phyloP scores from a whole-genome alignment of 805 yeast genomes.

The Candida xyloterini region DNA sequence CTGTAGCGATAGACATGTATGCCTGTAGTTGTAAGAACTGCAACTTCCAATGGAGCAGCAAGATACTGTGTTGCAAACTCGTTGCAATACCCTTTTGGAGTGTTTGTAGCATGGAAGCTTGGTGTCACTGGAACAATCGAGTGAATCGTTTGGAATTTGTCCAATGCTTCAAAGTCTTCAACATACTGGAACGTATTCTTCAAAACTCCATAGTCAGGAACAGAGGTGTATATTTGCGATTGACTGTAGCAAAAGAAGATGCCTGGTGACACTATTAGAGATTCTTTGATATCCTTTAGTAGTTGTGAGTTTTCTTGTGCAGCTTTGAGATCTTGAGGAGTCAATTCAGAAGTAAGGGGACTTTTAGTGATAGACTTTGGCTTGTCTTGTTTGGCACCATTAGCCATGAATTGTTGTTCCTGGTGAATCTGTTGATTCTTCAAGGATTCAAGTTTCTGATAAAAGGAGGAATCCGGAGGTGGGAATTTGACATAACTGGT shows the following conservation, averaged over 20 bases:
- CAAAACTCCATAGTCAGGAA: conserved; percentile 81
- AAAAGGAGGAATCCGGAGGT: conserved; percentile 36
- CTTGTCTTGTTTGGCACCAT: conserved; percentile 9
- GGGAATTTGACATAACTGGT: conserved; percentile 45
- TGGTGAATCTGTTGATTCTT: conserved; percentile 39
- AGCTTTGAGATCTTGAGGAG: conserved; percentile 40
- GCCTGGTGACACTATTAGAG: conserved; percentile 79
- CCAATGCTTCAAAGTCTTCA: conserved; percentile 79
- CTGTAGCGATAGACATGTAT: conserved; percentile 73
- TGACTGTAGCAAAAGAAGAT: conserved; percentile 65
- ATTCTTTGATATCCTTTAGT: conserved; percentile 53
- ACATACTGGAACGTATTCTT: conserved; percentile 68
- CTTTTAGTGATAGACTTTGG: conserved; percentile 26
- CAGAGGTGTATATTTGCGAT: conserved; percentile 58
- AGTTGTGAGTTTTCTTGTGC: conserved; percentile 56
- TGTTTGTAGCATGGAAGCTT: conserved; percentile 64
- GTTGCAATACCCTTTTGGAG: conserved; percentile 82
- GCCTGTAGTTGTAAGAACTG: conserved; percentile 77
- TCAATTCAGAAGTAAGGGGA: conserved; percentile 27
- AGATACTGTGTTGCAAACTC: conserved; percentile 84
- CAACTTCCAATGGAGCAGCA: conserved; percentile 63
- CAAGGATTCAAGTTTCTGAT: conserved; percentile 31
- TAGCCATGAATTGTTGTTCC: conserved; percentile 27
- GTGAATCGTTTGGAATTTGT: conserved; percentile 53
- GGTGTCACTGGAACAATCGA: conserved; percentile 72